Base-by-base conservation (phyloP, 1,284 basidiomycete genomes). In the Puccinia coronata region DNA sequence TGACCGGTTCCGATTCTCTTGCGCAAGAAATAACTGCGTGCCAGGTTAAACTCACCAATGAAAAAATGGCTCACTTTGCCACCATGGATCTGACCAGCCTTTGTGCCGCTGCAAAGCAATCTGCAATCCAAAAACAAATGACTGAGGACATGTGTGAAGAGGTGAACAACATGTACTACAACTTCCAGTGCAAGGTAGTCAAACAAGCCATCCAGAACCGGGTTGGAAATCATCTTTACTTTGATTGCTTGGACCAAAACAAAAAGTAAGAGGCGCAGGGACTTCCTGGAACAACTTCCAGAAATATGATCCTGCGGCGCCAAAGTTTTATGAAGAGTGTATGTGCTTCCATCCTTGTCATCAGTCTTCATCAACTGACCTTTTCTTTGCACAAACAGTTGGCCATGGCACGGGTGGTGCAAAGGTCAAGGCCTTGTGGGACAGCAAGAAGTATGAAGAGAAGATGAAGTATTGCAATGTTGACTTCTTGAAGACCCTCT, bases 241-340 rank as follows among this genome's bases (percentile, higher is more conserved):
- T 65, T n/a, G 61, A 39, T 41, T 39, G 41, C 16, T 20, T 65
- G 36, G 61, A 39, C 14, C 39, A 39, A n/a, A 41, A 2, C n/a
- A 20, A 39, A 65, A 23, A 9, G 61, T 65, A 2, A 65, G 39
- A 41, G 61, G 36, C 6, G 34, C 31, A 39, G n/a, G n/a, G n/a
- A 65, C 61, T 2, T 41, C 20, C 36, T 65, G 61, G 61, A 65
- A 65, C 36, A 65, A 65, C 14, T 65, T 65, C 23, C 61, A 65
- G 36, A 39, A 65, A 11, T 39, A 41, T n/a, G 61, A 65, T 41
- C 36, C 61, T 5, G 61, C 39, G 39, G 61, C 61, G 4, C 39
- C 23, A 39, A 65, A 65, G 61, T 18, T 65, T 3, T 65, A 41
- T 65, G 34, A 39, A 12, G 36, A 65, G 25, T 65, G 61, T 65